Conservation (phyloP, 495 filamentous ascomycete species). For the Aspergillus nanangensis region DNA sequence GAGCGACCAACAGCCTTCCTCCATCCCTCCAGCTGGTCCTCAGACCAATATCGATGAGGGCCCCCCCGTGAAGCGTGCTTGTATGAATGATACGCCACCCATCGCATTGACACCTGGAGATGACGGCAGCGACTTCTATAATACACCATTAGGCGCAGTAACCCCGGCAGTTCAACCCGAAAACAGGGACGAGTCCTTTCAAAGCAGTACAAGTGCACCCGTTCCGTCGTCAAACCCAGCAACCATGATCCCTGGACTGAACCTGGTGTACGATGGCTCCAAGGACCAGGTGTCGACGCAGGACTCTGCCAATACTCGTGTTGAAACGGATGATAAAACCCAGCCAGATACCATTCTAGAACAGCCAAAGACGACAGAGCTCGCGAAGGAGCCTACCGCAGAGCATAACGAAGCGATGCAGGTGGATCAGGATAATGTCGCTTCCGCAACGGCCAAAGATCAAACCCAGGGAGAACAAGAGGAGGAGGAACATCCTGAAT, state of each 20-base stretch:
- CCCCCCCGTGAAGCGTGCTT: conserved; percentile 18
- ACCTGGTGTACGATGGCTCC: conserved; percentile 27
- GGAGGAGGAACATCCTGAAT: conserved; percentile 65
- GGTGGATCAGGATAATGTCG: conserved; percentile 19
- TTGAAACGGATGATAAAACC: neutral
- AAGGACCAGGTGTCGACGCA: conserved; percentile 11
- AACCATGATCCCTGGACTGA: conserved; percentile 36
- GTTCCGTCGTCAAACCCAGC: conserved; percentile 11
- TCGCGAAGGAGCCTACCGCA: conserved; percentile 6
- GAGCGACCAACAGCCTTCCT: conserved; percentile 41
- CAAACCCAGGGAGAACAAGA: conserved; percentile 32
- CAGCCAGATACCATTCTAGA: conserved; percentile 2
- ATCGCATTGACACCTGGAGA: conserved; percentile 29
- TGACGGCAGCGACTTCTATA: conserved; percentile 41
- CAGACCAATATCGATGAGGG: conserved; percentile 13
- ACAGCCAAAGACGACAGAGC: neutral
- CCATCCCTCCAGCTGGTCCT: conserved; percentile 8
- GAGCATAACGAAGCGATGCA: conserved; percentile 28
- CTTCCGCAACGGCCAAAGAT: conserved; percentile 4
- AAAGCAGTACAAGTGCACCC: conserved; percentile 5
- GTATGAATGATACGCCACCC: conserved; percentile 31
- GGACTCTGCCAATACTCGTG: conserved; percentile 4
- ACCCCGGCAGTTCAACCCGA: conserved; percentile 15
- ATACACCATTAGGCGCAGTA: conserved; percentile 29
- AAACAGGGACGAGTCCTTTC: conserved; percentile 1